Conservation (phyloP, 208 protist species). For the Acanthamoeba royreba region DNA sequence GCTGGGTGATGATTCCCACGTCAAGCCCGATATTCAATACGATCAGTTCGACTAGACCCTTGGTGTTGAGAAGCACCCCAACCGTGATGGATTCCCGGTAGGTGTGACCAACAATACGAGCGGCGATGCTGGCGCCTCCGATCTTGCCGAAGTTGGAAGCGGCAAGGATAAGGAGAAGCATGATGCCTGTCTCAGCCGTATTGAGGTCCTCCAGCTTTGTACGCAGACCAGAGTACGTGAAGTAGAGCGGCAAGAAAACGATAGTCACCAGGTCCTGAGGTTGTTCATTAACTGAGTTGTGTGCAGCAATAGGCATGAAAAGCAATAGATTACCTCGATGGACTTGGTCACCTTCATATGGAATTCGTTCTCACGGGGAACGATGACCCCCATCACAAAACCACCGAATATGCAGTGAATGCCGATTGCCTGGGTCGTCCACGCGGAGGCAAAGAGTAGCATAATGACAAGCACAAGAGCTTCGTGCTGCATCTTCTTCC, state of each 20-base stretch:
- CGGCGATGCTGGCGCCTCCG: constrained; percentile 47
- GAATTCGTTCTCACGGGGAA: constrained; percentile 55
- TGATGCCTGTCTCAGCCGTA: not conserved
- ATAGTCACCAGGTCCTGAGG: constrained; percentile 55
- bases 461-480: not conserved
- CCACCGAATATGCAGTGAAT: constrained; percentile 74
- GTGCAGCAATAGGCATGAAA: too few relatives aligned
- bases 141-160: constrained; percentile 65
- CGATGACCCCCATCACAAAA: constrained; percentile 62
- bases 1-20: constrained; percentile 39
- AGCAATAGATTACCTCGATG: constrained; percentile 60
- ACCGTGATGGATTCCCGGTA: constrained; percentile 58
- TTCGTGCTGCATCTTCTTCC: constrained; percentile 13
- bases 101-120: not conserved
- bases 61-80: constrained; percentile 71
- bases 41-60: constrained; percentile 63
- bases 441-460: constrained; percentile 47
- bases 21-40: constrained; percentile 73
- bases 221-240: constrained; percentile 63
- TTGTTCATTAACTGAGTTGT: too few relatives aligned
- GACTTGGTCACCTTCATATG: constrained; percentile 52
- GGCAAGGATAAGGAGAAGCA: constrained; percentile 61
- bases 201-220: constrained; percentile 47
- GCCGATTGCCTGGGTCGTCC: constrained; percentile 62
- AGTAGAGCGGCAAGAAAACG: constrained; percentile 71